A percentile compares a stretch with the other conserved stretches of the same genome.
These are phyloP conservation scores for Fusarium globosum DNA, from an alignment of 2,329 filamentous ascomycete species.

Conservation along the genomic window DNA sequence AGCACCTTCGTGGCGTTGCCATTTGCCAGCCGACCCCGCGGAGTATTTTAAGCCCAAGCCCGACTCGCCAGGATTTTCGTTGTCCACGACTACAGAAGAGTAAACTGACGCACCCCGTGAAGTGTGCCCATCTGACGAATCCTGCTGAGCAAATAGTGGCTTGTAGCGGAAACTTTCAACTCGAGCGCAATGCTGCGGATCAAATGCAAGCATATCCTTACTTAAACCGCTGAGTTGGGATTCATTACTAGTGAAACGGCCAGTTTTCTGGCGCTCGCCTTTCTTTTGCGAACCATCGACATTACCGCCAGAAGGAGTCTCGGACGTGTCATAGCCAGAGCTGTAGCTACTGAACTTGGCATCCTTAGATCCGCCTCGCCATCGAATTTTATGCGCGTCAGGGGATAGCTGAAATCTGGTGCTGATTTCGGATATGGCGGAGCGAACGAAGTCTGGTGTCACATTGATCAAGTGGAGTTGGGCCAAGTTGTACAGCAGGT, in stretches of 20 bases:
- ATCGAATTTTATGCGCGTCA: constrained; percentile 82
- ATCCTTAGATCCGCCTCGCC: constrained; percentile 75
- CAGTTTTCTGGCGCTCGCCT: constrained; percentile 59
- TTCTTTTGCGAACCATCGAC: constrained; percentile 60
- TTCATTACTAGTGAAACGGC: constrained; percentile 48
- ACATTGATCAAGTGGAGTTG: constrained; percentile 88
- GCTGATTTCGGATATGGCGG: constrained; percentile 76
- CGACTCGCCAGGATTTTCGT: constrained; percentile 61
- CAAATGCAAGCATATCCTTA: constrained; percentile 55
- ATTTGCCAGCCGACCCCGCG: constrained; percentile 60
- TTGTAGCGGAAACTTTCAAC: constrained; percentile 61
- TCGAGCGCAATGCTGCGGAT: constrained; percentile 51
- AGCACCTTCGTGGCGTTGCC: constrained; percentile 72
- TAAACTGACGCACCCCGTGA: constrained; percentile 61
- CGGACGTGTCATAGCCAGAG: constrained; percentile 60
- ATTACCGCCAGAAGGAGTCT: constrained; percentile 61
- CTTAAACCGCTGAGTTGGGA: constrained; percentile 49
- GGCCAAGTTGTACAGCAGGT: constrained; percentile 82
- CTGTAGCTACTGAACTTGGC: constrained; percentile 75
- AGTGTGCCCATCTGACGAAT: constrained; percentile 58
- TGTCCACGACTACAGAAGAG: constrained; percentile 59
- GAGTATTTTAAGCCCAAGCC: constrained; percentile 61
- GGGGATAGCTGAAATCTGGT: constrained; percentile 80
- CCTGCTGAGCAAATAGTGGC: constrained; percentile 52
- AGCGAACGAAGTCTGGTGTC: constrained; percentile 79